These are phyloP conservation scores for Alternaria solani DNA, from an alignment of 2,329 filamentous ascomycete species.

Conservation along the genomic window DNA sequence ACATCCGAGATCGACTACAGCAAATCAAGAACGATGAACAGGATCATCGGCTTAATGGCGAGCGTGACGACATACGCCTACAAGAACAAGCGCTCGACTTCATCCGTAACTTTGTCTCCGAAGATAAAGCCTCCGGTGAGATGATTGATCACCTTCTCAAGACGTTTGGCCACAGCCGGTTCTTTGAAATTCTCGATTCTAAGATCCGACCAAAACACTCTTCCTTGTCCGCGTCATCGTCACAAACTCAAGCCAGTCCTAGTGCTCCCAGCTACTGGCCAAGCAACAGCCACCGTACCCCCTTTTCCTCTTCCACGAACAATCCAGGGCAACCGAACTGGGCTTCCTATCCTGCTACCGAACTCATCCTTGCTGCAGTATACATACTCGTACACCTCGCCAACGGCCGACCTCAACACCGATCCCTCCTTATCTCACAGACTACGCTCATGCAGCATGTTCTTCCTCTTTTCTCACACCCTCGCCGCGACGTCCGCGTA, in stretches of 20 bases:
- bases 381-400: conserved; percentile 89
- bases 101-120: conserved; percentile 85
- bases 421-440: conserved; percentile 72
- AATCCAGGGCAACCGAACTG: conserved; percentile 55
- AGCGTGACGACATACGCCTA: conserved; percentile 80
- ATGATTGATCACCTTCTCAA: conserved; percentile 88
- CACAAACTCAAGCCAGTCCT: conserved; percentile 19
- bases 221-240: conserved; percentile 9
- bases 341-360: conserved; percentile 50
- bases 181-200: conserved; percentile 81
- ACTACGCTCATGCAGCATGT: conserved; percentile 77
- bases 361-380: conserved; percentile 79
- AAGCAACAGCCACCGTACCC: conserved; percentile 67
- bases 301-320: conserved; percentile 60
- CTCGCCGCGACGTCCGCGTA: conserved; percentile 75
- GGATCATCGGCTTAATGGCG: conserved; percentile 71
- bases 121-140: conserved; percentile 61
- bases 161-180: conserved; percentile 75
- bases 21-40: conserved; percentile 69
- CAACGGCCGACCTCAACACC: conserved; percentile 79
- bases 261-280: conserved; percentile 42
- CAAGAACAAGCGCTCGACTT: conserved; percentile 93
- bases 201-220: conserved; percentile 70
- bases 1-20: conserved; percentile 52
- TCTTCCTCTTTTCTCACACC: conserved; percentile 75